Evolutionary conservation across 2,329 filamentous ascomycete genomes (phyloP).

Genomic region (Cladorrhinum sp.): DNA sequence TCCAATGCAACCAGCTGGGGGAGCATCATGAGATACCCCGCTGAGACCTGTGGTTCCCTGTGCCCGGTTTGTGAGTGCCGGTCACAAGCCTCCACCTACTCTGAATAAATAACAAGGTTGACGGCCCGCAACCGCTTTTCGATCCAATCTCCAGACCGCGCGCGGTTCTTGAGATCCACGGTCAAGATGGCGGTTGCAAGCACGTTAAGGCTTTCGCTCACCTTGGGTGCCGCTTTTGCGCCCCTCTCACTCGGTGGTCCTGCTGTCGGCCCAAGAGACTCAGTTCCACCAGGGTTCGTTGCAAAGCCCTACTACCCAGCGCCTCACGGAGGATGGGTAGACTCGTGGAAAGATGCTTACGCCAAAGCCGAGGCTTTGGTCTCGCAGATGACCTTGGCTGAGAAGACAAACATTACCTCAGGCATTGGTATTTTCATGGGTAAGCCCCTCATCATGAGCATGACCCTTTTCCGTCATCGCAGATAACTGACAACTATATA

Average conservation of each 20-base stretch:
- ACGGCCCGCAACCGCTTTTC: not conserved
- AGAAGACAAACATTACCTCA: conserved; percentile 75
- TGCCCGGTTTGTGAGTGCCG: not conserved
- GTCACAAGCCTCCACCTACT: not conserved
- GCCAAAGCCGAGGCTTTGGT: conserved; percentile 66
- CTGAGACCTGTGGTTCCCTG: not conserved
- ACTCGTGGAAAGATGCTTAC: conserved; percentile 68
- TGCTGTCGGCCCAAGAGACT: conserved; percentile 27
- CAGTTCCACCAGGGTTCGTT: conserved; percentile 37
- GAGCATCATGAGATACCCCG: not conserved
- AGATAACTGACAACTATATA: conserved; percentile 11
- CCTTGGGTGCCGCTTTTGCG: conserved; percentile 18
- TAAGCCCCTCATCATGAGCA: conserved; percentile 29
- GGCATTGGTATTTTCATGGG: conserved; percentile 72
- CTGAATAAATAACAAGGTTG: not conserved
- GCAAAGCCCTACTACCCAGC: conserved; percentile 68
- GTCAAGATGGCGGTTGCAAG: conserved; percentile 22
- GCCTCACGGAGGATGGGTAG: conserved; percentile 68
- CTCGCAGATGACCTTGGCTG: conserved; percentile 72
- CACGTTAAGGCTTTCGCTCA: conserved; percentile 17
- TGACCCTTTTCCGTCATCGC: not conserved
- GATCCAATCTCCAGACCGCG: not conserved
- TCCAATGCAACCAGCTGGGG: not conserved
- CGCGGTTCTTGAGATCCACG: conserved; percentile 1
- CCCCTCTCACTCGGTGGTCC: conserved; percentile 22